Evolutionary conservation across 306 rosid genomes (phyloP).

Genomic region (Luffa aegyptiaca): DNA sequence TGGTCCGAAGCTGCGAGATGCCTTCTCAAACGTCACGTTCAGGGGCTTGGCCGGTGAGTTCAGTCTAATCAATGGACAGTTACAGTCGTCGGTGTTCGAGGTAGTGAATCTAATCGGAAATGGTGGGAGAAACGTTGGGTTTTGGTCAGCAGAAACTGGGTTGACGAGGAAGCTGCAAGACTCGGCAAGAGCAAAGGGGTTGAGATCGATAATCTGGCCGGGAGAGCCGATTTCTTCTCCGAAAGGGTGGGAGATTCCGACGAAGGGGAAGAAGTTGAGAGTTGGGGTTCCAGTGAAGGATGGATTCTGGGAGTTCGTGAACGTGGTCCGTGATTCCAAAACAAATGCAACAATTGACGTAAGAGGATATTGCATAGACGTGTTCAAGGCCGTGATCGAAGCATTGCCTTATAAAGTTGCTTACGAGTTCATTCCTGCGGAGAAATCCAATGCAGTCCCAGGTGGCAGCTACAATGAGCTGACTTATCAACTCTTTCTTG

Average conservation of each 20-base stretch:
- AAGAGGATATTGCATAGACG: constrained; percentile 23
- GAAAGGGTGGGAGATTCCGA: constrained; percentile 29
- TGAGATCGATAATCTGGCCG: constrained; percentile 24
- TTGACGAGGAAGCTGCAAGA: background rate
- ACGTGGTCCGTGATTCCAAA: background rate
- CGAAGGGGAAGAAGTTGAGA: constrained; percentile 11
- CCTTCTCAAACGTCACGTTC: constrained; percentile 15
- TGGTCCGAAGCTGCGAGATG: constrained; percentile 26
- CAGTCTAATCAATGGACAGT: constrained; percentile 11
- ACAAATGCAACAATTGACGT: background rate
- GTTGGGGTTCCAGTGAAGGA: constrained; percentile 28
- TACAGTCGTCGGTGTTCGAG: constrained; percentile 10
- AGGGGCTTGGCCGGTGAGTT: constrained; percentile 20
- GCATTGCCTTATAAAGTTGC: constrained; percentile 18
- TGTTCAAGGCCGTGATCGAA: constrained; percentile 16
- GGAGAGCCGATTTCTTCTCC: constrained; percentile 22
- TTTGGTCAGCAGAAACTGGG: constrained; percentile 37
- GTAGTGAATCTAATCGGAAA: constrained; percentile 32
- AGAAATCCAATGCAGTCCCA: background rate
- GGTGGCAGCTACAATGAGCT: constrained; percentile 23
- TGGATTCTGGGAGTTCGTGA: constrained; percentile 18
- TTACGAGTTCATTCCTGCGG: constrained; percentile 21
- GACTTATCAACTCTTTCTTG: constrained; percentile 11
- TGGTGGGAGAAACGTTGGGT: constrained; percentile 30
- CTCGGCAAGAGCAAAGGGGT: background rate